Percentiles rank a stretch among this genome's conserved stretches.
Evolutionary conservation across 306 rosid genomes (phyloP).

Genomic region (Begonia masoniana): DNA sequence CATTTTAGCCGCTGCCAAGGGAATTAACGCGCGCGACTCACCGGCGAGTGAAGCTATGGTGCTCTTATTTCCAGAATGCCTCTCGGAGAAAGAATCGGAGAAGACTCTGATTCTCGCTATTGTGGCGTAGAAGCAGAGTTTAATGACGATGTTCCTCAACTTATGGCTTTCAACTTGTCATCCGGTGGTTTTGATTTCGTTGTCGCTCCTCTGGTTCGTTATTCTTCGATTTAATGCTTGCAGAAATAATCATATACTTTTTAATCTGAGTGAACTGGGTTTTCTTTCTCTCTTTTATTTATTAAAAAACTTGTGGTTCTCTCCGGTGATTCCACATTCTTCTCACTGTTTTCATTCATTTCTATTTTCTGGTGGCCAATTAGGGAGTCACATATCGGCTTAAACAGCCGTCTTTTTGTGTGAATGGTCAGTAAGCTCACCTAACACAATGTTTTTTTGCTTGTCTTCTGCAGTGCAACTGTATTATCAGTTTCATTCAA

Average conservation of each 20-base stretch:
- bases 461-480: conserved; percentile 24
- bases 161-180: conserved; percentile 34
- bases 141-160: conserved; percentile 57
- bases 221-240: background rate
- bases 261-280: too few relatives aligned
- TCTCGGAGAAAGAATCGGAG: conserved; percentile 58
- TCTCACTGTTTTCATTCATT: background rate
- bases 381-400: conserved; percentile 69
- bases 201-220: conserved; percentile 62
- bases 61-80: conserved; percentile 52
- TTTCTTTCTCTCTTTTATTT: too few relatives aligned
- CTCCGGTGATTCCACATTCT: too few relatives aligned
- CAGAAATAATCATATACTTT: too few relatives aligned
- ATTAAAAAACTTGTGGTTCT: too few relatives aligned
- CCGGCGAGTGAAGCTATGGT: too few relatives aligned
- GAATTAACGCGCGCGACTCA: too few relatives aligned
- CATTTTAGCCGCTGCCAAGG: too few relatives aligned
- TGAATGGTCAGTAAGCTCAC: conserved; percentile 96
- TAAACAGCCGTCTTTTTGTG: conserved; percentile 32
- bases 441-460: conserved; percentile 26
- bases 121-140: conserved; percentile 78
- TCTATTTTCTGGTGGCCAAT: conserved; percentile 45
- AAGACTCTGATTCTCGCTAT: conserved; percentile 62
- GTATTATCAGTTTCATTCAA: conserved; percentile 19
- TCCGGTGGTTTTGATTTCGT: conserved; percentile 56